A percentile compares a stretch with the other conserved stretches of the same genome.
Conservation (phyloP, 129 eudicot genomes). For the Glebionis coronaria region DNA sequence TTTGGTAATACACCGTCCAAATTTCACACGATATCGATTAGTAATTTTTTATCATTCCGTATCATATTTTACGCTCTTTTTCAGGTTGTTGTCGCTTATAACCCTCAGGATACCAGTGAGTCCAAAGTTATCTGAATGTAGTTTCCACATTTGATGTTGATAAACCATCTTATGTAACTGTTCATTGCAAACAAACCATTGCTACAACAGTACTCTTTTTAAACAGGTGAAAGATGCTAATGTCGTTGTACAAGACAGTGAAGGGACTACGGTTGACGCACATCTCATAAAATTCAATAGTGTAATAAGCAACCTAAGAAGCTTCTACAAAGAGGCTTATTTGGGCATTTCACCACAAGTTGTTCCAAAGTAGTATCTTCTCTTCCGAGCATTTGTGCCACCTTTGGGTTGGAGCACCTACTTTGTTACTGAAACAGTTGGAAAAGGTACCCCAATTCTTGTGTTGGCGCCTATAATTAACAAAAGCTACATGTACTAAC, state of each 20-base stretch:
- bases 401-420: constrained; percentile 94
- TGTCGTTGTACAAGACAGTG: constrained; percentile 60
- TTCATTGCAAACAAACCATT: too few species aligned
- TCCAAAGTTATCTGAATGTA: not conserved
- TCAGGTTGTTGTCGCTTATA: constrained; percentile 87
- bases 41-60: not conserved
- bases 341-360: constrained; percentile 52
- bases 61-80: not conserved
- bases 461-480: not conserved
- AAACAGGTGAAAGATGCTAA: constrained; percentile 67
- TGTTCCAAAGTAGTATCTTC: constrained; percentile 75
- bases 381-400: constrained; percentile 66
- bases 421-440: constrained; percentile 51
- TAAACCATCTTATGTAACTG: not conserved
- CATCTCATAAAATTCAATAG: constrained; percentile 64
- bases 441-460: constrained; percentile 24
- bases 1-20: constrained; percentile 56
- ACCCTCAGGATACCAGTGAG: constrained; percentile 86
- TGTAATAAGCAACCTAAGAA: constrained; percentile 62
- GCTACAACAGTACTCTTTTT: not conserved
- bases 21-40: constrained; percentile 6
- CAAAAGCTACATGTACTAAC: not conserved
- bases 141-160: constrained; percentile 1
- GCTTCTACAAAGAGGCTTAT: constrained; percentile 71
- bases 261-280: constrained; percentile 54